Evolutionary conservation across 2,329 filamentous ascomycete genomes (phyloP).

Genomic region (Zymoseptoria brevis): DNA sequence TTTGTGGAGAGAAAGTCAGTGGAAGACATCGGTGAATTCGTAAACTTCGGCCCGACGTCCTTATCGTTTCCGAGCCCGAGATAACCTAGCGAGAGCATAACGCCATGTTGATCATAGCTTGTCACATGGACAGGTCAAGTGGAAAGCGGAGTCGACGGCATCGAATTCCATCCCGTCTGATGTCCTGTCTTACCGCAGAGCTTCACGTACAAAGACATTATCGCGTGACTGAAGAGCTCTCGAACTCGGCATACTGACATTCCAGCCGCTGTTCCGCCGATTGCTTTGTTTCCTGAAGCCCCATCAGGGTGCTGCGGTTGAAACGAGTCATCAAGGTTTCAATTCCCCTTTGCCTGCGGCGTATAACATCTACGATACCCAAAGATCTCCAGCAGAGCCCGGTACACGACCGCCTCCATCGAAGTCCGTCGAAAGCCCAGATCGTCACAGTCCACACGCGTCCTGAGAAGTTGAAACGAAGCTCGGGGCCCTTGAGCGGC

Average conservation of each 20-base stretch:
- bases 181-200: background rate
- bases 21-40: background rate
- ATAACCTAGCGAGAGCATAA: background rate
- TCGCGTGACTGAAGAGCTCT: background rate
- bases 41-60: background rate
- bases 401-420: background rate
- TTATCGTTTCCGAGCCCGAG: background rate
- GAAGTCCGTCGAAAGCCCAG: background rate
- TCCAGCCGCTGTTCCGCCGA: background rate
- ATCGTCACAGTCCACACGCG: background rate
- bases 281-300: background rate
- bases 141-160: background rate
- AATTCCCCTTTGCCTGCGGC: background rate
- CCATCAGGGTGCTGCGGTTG: background rate
- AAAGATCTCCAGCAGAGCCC: background rate
- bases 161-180: background rate
- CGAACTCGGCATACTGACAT: background rate
- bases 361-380: background rate
- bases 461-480: background rate
- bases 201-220: background rate
- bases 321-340: background rate
- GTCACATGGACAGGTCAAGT: background rate
- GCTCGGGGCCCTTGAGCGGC: constrained; percentile 19
- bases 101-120: background rate
- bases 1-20: background rate